Base-by-base conservation (phyloP, 148 eudicot genomes). In the Fagopyrum homotropicum region DNA sequence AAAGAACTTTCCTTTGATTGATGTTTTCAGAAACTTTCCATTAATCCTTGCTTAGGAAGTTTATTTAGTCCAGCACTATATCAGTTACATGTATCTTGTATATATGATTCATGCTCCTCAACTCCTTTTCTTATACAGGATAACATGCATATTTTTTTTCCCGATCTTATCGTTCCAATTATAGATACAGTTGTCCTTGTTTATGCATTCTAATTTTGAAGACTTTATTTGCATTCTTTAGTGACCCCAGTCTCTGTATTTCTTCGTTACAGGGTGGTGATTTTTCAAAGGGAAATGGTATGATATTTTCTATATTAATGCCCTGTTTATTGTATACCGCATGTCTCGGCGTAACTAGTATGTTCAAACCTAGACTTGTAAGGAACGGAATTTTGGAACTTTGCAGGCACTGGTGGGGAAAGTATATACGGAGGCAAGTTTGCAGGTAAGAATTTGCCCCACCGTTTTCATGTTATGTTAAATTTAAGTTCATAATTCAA, bases 381-480 rank as follows among this genome's bases (percentile, higher is more conserved):
- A 80, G 84, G 77, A 80, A 77, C 7, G 73, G 83, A 81, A 82
- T 90, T 88, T 86, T 87, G 76, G 84, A 85, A 84, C 84, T 88
- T 85, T 92, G 88, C 92, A 96, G 99, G 99, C 87, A 92, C 98
- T 80, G 98, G 99, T 81, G 99, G 99, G 77, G 99, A 96, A 88
- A 96, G 99, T 80, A 92, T 96, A 44, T 96, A 96, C 80, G 98
- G 98, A 76, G 91, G 92, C 75, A 96, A 96, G 86, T 96, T 96
- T 86, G 82, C 88, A 78, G 99, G 99, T 96, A 84, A 9, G 46
- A 66, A 66, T 66, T 66, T 63, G 16, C 69, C 40, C 15, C 69
- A 29, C 40, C 16, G 11, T 63, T 66, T 64, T 64, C 69, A 64
- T 35, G 22, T 57, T 40, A 14, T 40, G 9, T 40, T 61, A 61